Percentiles rank a stretch among this genome's conserved stretches.
phyloP scores from a whole-genome alignment of 257 asterid species.

The Fraxinus americana region DNA sequence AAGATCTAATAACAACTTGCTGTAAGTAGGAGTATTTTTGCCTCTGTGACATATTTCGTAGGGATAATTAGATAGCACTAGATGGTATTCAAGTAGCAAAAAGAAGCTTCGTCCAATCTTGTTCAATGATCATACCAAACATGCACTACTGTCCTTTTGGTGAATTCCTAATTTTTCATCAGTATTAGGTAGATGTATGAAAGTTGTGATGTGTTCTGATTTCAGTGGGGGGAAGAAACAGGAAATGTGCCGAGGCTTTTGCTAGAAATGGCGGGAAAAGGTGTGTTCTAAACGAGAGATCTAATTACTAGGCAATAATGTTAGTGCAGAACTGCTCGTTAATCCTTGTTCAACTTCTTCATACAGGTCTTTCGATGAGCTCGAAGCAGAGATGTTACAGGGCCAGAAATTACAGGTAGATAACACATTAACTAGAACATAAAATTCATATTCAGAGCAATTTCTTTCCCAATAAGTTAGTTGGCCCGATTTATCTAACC shows the following conservation, averaged over 20 bases:
- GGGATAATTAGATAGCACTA: not conserved
- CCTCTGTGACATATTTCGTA: not conserved
- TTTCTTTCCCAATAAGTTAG: conserved; percentile 1
- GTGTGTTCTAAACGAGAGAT: conserved; percentile 17
- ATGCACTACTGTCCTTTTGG: not conserved
- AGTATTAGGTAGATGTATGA: not conserved
- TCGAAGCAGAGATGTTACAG: conserved; percentile 89
- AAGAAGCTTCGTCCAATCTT: not conserved
- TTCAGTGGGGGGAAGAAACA: conserved; percentile 91
- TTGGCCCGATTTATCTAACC: conserved; percentile 3
- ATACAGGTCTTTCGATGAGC: conserved; percentile 74
- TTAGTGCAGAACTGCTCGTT: not conserved
- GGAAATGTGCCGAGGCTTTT: conserved; percentile 94
- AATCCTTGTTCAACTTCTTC: not conserved
- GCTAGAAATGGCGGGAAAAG: conserved; percentile 86
- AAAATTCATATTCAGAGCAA: too few relatives aligned
- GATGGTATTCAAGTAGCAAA: not conserved
- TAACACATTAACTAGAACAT: too few relatives aligned
- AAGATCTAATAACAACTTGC: conserved; percentile 92
- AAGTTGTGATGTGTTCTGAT: conserved; percentile 10
- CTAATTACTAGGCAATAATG: not conserved
- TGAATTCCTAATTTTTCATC: not conserved
- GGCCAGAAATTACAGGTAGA: conserved; percentile 92
- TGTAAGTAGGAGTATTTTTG: conserved; percentile 47
- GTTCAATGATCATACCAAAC: not conserved